A percentile compares a stretch with the other conserved stretches of the same genome.
Evolutionary conservation across 345 rosid genomes (phyloP).

Genomic region (Viola odorata): DNA sequence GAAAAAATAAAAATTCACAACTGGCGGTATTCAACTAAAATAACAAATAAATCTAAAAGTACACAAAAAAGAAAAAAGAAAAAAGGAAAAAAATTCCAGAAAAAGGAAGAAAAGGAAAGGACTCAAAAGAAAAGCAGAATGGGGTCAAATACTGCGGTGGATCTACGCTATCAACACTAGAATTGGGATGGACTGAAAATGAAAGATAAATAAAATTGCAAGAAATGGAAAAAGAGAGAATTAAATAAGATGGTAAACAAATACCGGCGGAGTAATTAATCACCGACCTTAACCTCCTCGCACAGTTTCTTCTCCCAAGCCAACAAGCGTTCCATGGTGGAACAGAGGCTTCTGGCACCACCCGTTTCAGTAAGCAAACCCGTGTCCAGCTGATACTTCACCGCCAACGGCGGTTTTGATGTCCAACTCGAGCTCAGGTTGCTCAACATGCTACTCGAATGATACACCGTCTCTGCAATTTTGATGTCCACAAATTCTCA

Average conservation of each 20-base stretch:
- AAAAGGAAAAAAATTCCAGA: too few species aligned
- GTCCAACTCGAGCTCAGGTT: slow-evolving; percentile 93
- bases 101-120: not conserved
- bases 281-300: slow-evolving; percentile 75
- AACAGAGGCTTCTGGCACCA: slow-evolving; percentile 70
- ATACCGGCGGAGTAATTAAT: too few species aligned
- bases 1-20: not conserved
- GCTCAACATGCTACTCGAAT: slow-evolving; percentile 83
- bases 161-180: slow-evolving; percentile 20
- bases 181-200: not conserved
- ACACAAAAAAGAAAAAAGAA: too few species aligned
- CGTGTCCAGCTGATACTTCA: slow-evolving; percentile 73
- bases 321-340: slow-evolving; percentile 78
- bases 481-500: not conserved
- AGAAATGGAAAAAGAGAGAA: not conserved
- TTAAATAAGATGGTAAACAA: not conserved
- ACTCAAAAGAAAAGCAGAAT: too few species aligned
- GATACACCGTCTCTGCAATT: slow-evolving; percentile 82
- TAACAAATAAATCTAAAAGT: too few species aligned
- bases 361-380: slow-evolving; percentile 50
- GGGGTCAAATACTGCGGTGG: slow-evolving; percentile 27
- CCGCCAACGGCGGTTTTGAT: slow-evolving; percentile 89
- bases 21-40: too few species aligned
- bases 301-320: slow-evolving; percentile 99
- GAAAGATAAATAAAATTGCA: not conserved